Conservation (phyloP, 1,284 basidiomycete genomes). For the Boletus hoseneyae region DNA sequence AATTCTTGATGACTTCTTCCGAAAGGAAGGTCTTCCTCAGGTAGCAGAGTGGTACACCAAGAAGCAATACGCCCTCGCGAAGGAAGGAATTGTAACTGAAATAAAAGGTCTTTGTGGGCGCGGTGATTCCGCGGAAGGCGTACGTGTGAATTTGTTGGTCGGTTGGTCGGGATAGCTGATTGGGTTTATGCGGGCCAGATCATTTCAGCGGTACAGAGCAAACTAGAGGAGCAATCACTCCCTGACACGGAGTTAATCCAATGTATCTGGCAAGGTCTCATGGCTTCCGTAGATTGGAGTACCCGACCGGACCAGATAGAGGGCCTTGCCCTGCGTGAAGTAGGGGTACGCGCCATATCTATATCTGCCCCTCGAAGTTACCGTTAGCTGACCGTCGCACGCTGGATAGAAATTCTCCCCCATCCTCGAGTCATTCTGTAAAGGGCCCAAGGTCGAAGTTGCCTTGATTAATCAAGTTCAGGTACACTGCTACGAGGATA, state of each 20-base stretch:
- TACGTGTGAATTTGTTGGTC: slow-evolving; percentile 33
- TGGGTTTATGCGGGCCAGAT: slow-evolving; percentile 47
- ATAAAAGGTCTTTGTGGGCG: slow-evolving; percentile 58
- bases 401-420: slow-evolving; percentile 69
- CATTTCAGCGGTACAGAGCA: slow-evolving; percentile 65
- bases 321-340: slow-evolving; percentile 78
- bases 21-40: slow-evolving; percentile 68
- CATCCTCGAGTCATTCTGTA: slow-evolving; percentile 86
- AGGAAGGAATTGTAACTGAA: slow-evolving; percentile 62
- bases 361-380: not conserved
- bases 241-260: slow-evolving; percentile 82
- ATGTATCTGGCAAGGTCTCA: slow-evolving; percentile 90
- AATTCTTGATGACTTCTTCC: slow-evolving; percentile 83
- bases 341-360: slow-evolving; percentile 53
- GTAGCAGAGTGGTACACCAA: slow-evolving; percentile 92
- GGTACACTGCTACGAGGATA: slow-evolving; percentile 93
- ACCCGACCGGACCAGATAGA: slow-evolving; percentile 89
- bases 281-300: slow-evolving; percentile 84
- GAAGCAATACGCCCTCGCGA: slow-evolving; percentile 74
- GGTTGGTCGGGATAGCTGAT: slow-evolving; percentile 14
- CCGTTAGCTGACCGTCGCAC: slow-evolving; percentile 2
- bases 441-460: slow-evolving; percentile 85
- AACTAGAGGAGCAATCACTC: slow-evolving; percentile 66
- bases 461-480: slow-evolving; percentile 92
- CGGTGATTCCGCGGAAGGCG: slow-evolving; percentile 63